Base-by-base conservation (phyloP, 352 stramenopile genomes). In the Blastocystis sp. region DNA sequence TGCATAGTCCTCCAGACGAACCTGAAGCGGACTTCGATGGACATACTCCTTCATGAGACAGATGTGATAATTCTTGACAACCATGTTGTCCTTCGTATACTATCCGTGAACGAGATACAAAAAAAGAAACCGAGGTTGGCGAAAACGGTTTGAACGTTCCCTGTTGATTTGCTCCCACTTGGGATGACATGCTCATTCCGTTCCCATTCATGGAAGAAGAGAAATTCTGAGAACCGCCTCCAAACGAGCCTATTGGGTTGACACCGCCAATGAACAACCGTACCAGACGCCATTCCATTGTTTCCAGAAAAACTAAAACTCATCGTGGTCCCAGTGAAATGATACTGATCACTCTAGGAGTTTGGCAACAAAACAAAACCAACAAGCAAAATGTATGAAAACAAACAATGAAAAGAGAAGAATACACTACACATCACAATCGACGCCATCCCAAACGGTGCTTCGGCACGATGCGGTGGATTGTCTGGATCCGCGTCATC, bases 1-100 rank as follows among this genome's bases (percentile, higher is more conserved):
- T n/a, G 36, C 29, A 48, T 81, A 81, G 42, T 81, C 69, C 48
- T 81, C 69, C 38, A 59, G 63, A 81, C 69, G 69, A 59, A 81
- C 9, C 36, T 64, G 32, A 27, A 81, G 56, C 7, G 48, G 48
- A 44, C n/a, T 44, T 38, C 44, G 36, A 11, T 51, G 16, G 16
- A 24, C 24, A 51, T 81, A 81, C 49, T 81, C 69, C 16, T 46
- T 24, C 69, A 81, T 81, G 21, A 44, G 11, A 8, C 46, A 64
- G 1, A 81, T 65, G 16, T 44, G 61, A n/a, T 81, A 81, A 18
- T 65, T 81, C 42, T 64, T 64, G n/a, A 81, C 56, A 2, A 21
- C 36, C 42, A 29, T 36, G 27, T 27, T 27, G 40, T 81, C 36
- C 51, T 81, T 81, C 24, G 29, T 44, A 64, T 64, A 81, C 69